phyloP scores from a whole-genome alignment of 108 stramenopile species.

The Nitzschia palea region DNA sequence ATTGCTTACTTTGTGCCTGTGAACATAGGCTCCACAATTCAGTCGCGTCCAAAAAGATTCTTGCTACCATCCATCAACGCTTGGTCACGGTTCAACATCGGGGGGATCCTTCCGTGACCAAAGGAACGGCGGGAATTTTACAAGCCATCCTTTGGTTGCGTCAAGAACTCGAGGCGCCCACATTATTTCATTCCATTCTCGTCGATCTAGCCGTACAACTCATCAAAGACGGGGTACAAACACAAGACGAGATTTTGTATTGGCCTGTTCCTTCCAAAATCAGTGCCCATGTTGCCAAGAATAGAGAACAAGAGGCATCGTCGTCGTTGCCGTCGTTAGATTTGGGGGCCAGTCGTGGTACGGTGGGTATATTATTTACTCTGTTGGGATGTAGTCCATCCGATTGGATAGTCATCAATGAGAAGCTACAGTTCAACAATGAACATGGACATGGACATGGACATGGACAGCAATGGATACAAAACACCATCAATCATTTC shows the following conservation, averaged over 20 bases:
- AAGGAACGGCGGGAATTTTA: constrained; percentile 54
- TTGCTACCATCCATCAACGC: neutral
- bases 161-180: constrained; percentile 8
- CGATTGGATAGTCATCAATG: constrained; percentile 1
- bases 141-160: constrained; percentile 47
- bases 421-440: neutral
- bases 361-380: constrained; percentile 62
- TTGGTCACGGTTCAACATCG: neutral
- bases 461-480: constrained; percentile 15
- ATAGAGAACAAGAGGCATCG: constrained; percentile 8
- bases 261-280: neutral
- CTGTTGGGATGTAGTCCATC: constrained; percentile 22
- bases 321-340: neutral
- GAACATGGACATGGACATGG: neutral
- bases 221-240: constrained; percentile 25
- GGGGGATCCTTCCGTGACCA: constrained; percentile 25
- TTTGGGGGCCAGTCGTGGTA: constrained; percentile 66
- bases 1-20: constrained; percentile 1
- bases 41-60: neutral
- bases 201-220: neutral
- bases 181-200: constrained; percentile 26
- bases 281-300: constrained; percentile 19
- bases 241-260: neutral
- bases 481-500: constrained; percentile 41
- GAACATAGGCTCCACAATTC: constrained; percentile 5